Base-by-base conservation (phyloP, 257 asterid species). In the Anisodus tanguticus region DNA sequence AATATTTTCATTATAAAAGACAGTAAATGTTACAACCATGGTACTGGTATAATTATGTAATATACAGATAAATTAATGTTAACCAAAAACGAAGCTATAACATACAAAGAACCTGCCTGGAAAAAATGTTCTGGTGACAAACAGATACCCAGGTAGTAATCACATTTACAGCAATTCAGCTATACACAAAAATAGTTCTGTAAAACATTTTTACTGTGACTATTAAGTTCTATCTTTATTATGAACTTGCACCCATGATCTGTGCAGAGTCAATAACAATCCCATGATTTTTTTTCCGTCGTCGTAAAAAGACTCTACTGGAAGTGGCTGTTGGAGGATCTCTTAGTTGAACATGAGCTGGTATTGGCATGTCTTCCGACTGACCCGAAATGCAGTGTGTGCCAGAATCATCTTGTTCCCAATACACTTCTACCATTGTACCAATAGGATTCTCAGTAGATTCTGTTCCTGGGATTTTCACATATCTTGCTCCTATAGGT, bases 331-430 rank as follows among this genome's bases (percentile, higher is more conserved):
- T 17, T 62, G 97, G 80, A 86, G 88, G 72, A 60, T 87, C 86
- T 39, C 10, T 83, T 2, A 88, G 83, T 82, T 89, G 90, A 31
- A 95, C 86, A 78, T 90, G 91, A 80, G 93, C 79, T 37, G 98
- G 98, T 82, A 95, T 88, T 12, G 94, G 90, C 26, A 82, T 88
- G 77, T 90, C 94, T 1, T 68, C 84, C 1, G 98, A 95, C 84
- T 91, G 83, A 70, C 95, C 95, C 49, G 98, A 91, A 79, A 95
- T 89, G 88, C 98, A 95, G 63, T 93, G 94, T 26, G 94, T 79
- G 47, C 98, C 98, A 5, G 97, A 90, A 85, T 95, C 97, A 85
- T 95, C 98, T 90, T 94, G 98, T 87, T 91, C 96, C 98, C 98
- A 95, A 64, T 91, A 90, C 53, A 93, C 93, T 88, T 93, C 97